Base-by-base conservation (phyloP, 2,329 filamentous ascomycete genomes). In the Macrophomina phaseolina region DNA sequence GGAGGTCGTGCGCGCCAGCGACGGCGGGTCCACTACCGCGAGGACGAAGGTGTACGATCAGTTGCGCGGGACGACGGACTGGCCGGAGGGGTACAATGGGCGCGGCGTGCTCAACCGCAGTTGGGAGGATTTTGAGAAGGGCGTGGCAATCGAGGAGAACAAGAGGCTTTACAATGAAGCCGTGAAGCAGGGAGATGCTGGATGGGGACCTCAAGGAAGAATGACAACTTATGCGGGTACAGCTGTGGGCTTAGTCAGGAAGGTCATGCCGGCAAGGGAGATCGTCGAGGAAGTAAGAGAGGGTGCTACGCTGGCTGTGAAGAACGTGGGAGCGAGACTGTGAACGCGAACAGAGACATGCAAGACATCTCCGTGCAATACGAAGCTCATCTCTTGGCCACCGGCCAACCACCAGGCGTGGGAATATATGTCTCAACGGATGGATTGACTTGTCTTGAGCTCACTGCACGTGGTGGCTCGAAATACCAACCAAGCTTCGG, bases 191-290 rank as follows among this genome's bases (percentile, higher is more conserved):
- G 85, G 84, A 2, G 84, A 87, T 74, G 77, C 75, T 16, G 80
- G 85, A 58, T 84, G 85, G 84, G 86, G 86, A 30, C 77, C 77
- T 0, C 74, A 82, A 9, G 86, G 82, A 4, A 62, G 65, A 67
- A 78, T 89, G 79, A 87, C 86, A 4, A 86, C 86, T 9, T 90
- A 89, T 80, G 87, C 86, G 14, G 88, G 88, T 4, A 85, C 85
- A 23, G 87, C 83, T 0, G 84, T 90, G 14, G 88, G 88, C 0
- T 77, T 90, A 68, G 80, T 89, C 2, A 84, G 76, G 53, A 75
- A 82, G 46, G 78, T 86, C 1, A 80, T 81, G 70, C 73, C 78
- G 16, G 87, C 86, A 3, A 79, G 74, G 12, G 81, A 85, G 9
- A 86, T 90, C 71, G 82, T 87, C 3, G 74, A 75, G 53, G 81